Evolutionary conservation across 2,329 filamentous ascomycete genomes (phyloP).

Genomic region (Penicillium verrucosum): DNA sequence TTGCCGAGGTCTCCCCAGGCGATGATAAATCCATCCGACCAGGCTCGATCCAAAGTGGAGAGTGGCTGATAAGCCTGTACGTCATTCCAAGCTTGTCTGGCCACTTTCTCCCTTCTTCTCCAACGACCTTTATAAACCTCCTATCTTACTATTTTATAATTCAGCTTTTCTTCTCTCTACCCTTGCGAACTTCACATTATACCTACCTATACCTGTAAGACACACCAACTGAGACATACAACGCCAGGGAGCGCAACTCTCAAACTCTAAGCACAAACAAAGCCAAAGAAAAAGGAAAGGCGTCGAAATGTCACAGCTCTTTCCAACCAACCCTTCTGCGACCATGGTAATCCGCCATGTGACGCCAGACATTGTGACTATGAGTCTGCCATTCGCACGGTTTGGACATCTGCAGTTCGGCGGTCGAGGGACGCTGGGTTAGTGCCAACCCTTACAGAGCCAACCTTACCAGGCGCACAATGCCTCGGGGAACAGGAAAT

Average conservation of each 20-base stretch:
- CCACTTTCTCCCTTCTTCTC: neutral
- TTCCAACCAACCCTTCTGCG: constrained; percentile 68
- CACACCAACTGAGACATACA: constrained; percentile 6
- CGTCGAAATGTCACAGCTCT: constrained; percentile 47
- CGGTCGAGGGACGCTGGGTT: constrained; percentile 80
- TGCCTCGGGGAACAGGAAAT: neutral
- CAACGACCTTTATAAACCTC: neutral
- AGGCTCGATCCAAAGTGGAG: constrained; percentile 1
- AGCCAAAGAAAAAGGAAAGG: neutral
- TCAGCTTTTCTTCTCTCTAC: neutral
- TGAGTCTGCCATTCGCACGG: constrained; percentile 72
- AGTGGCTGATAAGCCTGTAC: neutral
- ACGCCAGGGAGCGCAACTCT: constrained; percentile 11
- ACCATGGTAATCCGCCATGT: constrained; percentile 89
- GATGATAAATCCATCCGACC: constrained; percentile 6
- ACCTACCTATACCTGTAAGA: neutral
- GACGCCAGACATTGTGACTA: constrained; percentile 64
- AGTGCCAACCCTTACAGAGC: constrained; percentile 25
- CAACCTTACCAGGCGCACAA: constrained; percentile 1
- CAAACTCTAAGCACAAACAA: neutral
- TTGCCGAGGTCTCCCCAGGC: neutral
- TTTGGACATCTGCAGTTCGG: constrained; percentile 79
- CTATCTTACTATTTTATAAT: neutral
- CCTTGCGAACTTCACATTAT: too few species aligned
- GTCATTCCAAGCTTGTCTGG: neutral